A percentile compares a stretch with the other conserved stretches of the same genome.
Evolutionary conservation across 2,329 filamentous ascomycete species (phyloP).

Genomic region (Phialophora macrospora): DNA sequence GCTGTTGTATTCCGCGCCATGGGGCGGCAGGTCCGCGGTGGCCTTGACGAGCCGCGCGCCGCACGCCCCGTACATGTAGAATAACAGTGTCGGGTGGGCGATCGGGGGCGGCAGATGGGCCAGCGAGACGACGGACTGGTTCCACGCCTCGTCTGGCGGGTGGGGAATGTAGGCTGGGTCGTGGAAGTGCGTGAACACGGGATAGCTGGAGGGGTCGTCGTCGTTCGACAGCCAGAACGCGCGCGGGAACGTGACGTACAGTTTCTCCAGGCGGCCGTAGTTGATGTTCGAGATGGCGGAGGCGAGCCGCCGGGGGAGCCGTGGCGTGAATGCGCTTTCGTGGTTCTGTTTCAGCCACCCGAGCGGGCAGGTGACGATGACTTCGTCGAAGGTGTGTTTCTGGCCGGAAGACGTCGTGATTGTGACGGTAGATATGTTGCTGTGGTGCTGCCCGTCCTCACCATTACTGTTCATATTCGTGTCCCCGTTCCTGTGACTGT

Average conservation of each 20-base stretch:
- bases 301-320: slow-evolving; percentile 49
- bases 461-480: background rate
- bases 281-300: slow-evolving; percentile 55
- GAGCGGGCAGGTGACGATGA: slow-evolving; percentile 59
- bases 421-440: slow-evolving; percentile 48
- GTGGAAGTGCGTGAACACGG: slow-evolving; percentile 78
- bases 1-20: slow-evolving; percentile 56
- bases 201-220: slow-evolving; percentile 48
- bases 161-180: slow-evolving; percentile 68
- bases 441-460: slow-evolving; percentile 37
- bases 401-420: slow-evolving; percentile 48
- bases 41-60: slow-evolving; percentile 43
- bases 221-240: slow-evolving; percentile 70
- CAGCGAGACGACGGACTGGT: slow-evolving; percentile 77
- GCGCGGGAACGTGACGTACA: slow-evolving; percentile 70
- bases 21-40: slow-evolving; percentile 42
- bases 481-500: background rate
- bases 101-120: slow-evolving; percentile 64
- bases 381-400: slow-evolving; percentile 54
- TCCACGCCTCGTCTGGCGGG: slow-evolving; percentile 69
- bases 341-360: slow-evolving; percentile 59
- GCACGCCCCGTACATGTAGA: slow-evolving; percentile 63
- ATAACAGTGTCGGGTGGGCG: slow-evolving; percentile 80
- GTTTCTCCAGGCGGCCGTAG: slow-evolving; percentile 54
- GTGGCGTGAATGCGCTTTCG: slow-evolving; percentile 51